Base-by-base conservation (phyloP, 768 basidiomycete genomes). In the Gelatoporia subvermispora region DNA sequence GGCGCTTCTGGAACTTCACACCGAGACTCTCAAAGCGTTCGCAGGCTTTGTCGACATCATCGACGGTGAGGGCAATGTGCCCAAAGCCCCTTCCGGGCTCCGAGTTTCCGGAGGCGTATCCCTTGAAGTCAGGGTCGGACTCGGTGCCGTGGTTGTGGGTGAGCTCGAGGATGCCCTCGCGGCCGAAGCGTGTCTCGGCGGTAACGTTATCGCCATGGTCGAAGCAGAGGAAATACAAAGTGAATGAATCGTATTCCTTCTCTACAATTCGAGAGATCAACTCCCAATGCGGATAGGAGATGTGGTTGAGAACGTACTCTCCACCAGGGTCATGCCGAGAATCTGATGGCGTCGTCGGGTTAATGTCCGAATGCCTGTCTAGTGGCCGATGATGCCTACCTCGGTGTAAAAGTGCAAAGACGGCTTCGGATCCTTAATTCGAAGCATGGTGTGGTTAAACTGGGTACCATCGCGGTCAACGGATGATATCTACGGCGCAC, bases 141-240 rank as follows among this genome's bases (percentile, higher is more conserved):
- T 98, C 95, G 48, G 91, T 90, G 47, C 93, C 91, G 64, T 93
- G 89, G 72, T 93, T 92, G 71, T 88, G 83, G 1, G 87, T 92
- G 42, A 93, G 75, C 65, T 94, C 90, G 50, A 93, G 78, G 55
- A 93, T 68, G 45, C 57, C 57, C 49, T 58, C 57, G 49, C 57
- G 57, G 17, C 23, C 31, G 47, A 52, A 54, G 51, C 57, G 57
- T 46, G 50, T 58, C 35, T 38, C 43, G 47, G 48, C 25, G 28
- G 49, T 52, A 45, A 53, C 55, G 46, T 42, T 35, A 21, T 49
- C 48, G 37, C 54, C 71, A 39, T 70, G 71, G 16, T 74, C 74
- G 69, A 79, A 95, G 3, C 83, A 91, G 46, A 95, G 80, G 76
- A 92, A 93, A 68, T 89, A 93, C 25, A 93, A 76, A 2, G 84